Evolutionary conservation across 1,284 basidiomycete genomes (phyloP).

Genomic region (Exobasidium cylindrosporum): DNA sequence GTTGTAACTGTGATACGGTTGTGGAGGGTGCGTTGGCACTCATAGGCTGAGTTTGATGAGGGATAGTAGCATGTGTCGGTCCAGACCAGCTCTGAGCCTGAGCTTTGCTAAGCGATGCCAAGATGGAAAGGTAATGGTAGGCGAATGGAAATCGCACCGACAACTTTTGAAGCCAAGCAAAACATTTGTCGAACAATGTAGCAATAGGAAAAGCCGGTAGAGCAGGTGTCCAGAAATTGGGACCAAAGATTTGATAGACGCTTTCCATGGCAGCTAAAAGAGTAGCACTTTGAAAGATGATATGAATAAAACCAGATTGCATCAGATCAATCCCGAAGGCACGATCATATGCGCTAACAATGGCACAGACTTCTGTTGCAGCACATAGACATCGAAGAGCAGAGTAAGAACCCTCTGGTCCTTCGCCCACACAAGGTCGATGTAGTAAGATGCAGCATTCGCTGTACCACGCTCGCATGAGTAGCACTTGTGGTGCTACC

Average conservation of each 20-base stretch:
- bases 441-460: neutral
- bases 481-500: neutral
- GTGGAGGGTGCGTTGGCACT: neutral
- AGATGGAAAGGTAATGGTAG: neutral
- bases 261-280: neutral
- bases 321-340: neutral
- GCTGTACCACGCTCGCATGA: neutral
- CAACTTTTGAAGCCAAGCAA: neutral
- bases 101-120: neutral
- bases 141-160: neutral
- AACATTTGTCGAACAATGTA: neutral
- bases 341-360: neutral
- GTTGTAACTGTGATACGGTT: neutral
- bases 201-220: neutral
- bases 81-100: neutral
- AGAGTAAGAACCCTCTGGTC: neutral
- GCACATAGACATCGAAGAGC: neutral
- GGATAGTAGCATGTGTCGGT: neutral
- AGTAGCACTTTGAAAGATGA: neutral
- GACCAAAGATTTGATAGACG: neutral
- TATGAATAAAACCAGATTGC: neutral
- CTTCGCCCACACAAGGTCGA: neutral
- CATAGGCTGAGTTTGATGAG: neutral
- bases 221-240: neutral
- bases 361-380: neutral